A percentile compares a stretch with the other conserved stretches of the same genome.
Conservation (phyloP, 768 basidiomycete genomes). For the button mushroom (Agaricus bisporus) region DNA sequence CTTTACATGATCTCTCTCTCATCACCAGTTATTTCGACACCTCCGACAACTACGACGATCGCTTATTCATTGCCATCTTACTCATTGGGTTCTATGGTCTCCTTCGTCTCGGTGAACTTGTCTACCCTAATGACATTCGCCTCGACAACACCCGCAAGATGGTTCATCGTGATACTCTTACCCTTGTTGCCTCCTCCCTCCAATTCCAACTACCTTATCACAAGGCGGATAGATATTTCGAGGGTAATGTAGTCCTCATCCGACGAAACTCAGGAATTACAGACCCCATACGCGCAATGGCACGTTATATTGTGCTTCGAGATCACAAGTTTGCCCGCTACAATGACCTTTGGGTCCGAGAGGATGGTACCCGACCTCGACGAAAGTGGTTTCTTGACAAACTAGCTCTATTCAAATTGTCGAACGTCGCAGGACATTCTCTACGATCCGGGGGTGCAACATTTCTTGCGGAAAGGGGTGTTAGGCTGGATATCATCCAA, state of each 20-base stretch:
- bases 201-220: constrained; percentile 22
- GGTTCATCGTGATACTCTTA: constrained; percentile 11
- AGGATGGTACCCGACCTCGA: neutral
- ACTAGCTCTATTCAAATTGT: neutral
- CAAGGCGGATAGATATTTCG: constrained; percentile 23
- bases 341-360: neutral
- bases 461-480: constrained; percentile 20
- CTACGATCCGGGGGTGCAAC: constrained; percentile 35
- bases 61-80: constrained; percentile 23
- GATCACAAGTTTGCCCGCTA: neutral
- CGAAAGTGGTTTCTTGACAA: neutral
- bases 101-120: constrained; percentile 21
- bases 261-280: neutral
- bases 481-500: constrained; percentile 25
- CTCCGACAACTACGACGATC: constrained; percentile 14
- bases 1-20: neutral
- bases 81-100: constrained; percentile 20
- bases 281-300: neutral
- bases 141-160: constrained; percentile 13
- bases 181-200: neutral
- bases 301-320: too few species aligned
- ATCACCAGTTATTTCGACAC: neutral
- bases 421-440: constrained; percentile 27
- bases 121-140: constrained; percentile 12
- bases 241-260: constrained; percentile 16